Conservation (phyloP, 805 yeast species). For the Zygosaccharomyces siamensis region DNA sequence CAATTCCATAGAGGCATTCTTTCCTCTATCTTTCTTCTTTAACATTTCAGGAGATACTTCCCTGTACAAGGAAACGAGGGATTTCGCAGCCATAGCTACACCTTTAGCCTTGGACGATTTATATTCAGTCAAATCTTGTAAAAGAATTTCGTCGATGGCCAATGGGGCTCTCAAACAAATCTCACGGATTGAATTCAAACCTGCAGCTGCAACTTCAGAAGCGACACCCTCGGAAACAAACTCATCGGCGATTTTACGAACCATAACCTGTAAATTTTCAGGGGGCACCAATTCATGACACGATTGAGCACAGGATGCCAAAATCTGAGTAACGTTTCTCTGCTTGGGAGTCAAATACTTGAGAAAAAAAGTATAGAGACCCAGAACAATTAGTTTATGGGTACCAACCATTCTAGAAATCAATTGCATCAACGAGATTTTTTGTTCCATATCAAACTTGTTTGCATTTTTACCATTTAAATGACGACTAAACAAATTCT, state of each 20-base stretch:
- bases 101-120: slow-evolving; percentile 91
- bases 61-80: slow-evolving; percentile 78
- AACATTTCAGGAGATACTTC: slow-evolving; percentile 97
- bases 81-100: slow-evolving; percentile 90
- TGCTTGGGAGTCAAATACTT: slow-evolving; percentile 94
- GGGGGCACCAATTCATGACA: slow-evolving; percentile 97
- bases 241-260: slow-evolving; percentile 93
- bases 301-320: slow-evolving; percentile 97
- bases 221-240: slow-evolving; percentile 98
- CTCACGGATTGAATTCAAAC: slow-evolving; percentile 91
- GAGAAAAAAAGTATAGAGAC: slow-evolving; percentile 81
- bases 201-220: slow-evolving; percentile 96
- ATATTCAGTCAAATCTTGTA: slow-evolving; percentile 87
- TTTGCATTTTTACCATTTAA: slow-evolving; percentile 64
- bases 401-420: slow-evolving; percentile 88
- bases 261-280: slow-evolving; percentile 71
- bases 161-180: slow-evolving; percentile 89
- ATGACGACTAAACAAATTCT: slow-evolving; percentile 66
- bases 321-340: slow-evolving; percentile 85
- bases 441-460: slow-evolving; percentile 79
- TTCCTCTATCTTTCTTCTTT: slow-evolving; percentile 86
- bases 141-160: slow-evolving; percentile 80
- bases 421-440: slow-evolving; percentile 80
- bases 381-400: slow-evolving; percentile 86
- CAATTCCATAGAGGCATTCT: slow-evolving; percentile 77